Evolutionary conservation across 345 rosid species (phyloP).

Genomic region (Gossypium mustelinum): DNA sequence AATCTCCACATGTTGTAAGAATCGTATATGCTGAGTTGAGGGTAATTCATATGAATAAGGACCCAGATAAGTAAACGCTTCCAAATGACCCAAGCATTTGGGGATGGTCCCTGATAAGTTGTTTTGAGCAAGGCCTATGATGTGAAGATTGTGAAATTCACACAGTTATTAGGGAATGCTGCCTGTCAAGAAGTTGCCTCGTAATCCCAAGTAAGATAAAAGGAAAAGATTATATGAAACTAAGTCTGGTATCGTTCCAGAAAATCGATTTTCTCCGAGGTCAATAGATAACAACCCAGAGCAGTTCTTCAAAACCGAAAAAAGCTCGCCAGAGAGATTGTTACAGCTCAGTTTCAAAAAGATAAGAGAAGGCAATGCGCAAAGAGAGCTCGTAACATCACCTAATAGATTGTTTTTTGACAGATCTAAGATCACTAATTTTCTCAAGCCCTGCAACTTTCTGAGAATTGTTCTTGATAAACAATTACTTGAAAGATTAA

Average conservation of each 20-base stretch:
- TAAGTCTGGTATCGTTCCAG: too few relatives aligned
- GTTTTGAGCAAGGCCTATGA: slow-evolving; percentile 18
- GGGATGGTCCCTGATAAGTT: slow-evolving; percentile 18
- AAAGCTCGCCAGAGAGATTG: slow-evolving; percentile 19
- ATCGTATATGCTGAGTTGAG: neutral
- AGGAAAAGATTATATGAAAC: too few relatives aligned
- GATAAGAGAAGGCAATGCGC: neutral
- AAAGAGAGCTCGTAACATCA: slow-evolving; percentile 14
- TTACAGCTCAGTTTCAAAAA: slow-evolving; percentile 8
- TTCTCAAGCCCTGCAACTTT: neutral
- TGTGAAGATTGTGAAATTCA: slow-evolving; percentile 7
- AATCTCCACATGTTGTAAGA: neutral
- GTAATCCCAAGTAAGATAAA: too few relatives aligned
- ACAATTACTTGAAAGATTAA: slow-evolving; percentile 16
- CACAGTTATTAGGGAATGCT: slow-evolving; percentile 22
- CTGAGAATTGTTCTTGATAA: slow-evolving; percentile 15
- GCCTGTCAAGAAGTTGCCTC: slow-evolving; percentile 7
- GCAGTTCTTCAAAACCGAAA: neutral
- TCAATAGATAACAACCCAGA: too few relatives aligned
- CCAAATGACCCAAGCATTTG: slow-evolving; percentile 5
- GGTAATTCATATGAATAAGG: neutral
- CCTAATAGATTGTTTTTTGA: slow-evolving; percentile 25
- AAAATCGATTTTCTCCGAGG: too few relatives aligned
- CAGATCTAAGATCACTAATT: slow-evolving; percentile 8
- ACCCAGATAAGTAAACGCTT: neutral